These are phyloP conservation scores for Cercophora scortea DNA, from an alignment of 495 filamentous ascomycete genomes.

Conservation along the genomic window DNA sequence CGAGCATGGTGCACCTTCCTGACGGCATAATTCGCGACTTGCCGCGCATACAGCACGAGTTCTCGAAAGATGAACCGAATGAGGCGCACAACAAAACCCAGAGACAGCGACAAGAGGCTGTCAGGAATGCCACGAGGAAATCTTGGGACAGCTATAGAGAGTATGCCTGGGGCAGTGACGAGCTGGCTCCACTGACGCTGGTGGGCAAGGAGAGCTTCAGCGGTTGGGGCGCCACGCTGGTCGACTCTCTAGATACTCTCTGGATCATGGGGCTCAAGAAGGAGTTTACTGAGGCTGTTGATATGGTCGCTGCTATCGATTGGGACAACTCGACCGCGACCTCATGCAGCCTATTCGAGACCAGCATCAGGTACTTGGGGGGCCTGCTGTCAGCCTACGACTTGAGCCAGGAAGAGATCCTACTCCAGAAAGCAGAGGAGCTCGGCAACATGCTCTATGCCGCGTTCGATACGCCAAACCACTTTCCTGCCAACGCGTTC, in stretches of 20 bases:
- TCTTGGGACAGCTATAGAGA: constrained; percentile 69
- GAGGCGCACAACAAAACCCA: constrained; percentile 21
- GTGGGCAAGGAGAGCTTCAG: constrained; percentile 57
- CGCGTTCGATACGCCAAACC: constrained; percentile 83
- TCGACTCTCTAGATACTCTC: constrained; percentile 77
- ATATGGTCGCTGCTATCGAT: constrained; percentile 63
- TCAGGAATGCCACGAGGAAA: constrained; percentile 60
- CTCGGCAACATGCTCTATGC: constrained; percentile 76
- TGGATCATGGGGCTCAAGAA: constrained; percentile 85
- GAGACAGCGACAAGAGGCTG: constrained; percentile 22
- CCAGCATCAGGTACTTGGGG: constrained; percentile 70
- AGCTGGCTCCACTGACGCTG: constrained; percentile 58
- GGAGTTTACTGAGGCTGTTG: constrained; percentile 73
- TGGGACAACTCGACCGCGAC: constrained; percentile 57
- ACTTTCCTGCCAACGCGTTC: constrained; percentile 74
- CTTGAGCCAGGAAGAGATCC: constrained; percentile 47
- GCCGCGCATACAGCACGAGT: constrained; percentile 33
- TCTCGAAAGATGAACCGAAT: constrained; percentile 24
- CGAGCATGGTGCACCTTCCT: constrained; percentile 22
- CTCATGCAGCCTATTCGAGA: constrained; percentile 65
- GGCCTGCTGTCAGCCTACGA: constrained; percentile 74
- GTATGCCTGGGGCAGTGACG: constrained; percentile 70
- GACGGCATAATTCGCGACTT: constrained; percentile 23
- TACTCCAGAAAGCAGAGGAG: constrained; percentile 74
- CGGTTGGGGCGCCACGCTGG: constrained; percentile 82